These are phyloP conservation scores for Zoysia japonica DNA, from an alignment of 176 grass and related monocot species.

Conservation along the genomic window DNA sequence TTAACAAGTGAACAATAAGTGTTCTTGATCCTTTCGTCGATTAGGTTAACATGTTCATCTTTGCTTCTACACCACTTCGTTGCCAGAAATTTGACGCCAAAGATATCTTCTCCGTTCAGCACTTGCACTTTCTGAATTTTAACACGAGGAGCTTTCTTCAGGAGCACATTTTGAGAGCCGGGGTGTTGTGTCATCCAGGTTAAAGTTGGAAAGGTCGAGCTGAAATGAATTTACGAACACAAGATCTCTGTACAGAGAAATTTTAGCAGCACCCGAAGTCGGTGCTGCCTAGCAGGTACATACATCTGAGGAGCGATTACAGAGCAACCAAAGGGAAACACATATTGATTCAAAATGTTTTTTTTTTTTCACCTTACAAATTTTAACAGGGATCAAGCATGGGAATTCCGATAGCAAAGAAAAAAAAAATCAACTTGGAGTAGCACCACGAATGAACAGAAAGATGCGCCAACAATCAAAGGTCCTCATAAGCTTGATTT, in stretches of 20 bases:
- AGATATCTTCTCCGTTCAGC: not conserved
- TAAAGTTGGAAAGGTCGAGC: not conserved
- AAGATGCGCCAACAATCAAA: not conserved
- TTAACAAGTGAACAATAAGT: not conserved
- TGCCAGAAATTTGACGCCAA: not conserved
- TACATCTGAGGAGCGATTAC: not conserved
- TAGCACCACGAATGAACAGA: not conserved
- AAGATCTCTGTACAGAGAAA: not conserved
- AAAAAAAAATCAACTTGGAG: not conserved
- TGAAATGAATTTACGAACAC: not conserved
- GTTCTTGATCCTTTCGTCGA: not conserved
- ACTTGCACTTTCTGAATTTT: not conserved
- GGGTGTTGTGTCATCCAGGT: not conserved
- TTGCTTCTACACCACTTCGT: constrained; percentile 23
- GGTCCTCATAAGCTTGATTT: not conserved
- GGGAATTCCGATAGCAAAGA: not conserved
- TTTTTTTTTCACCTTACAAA: not conserved
- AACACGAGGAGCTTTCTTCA: not conserved
- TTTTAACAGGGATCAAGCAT: not conserved
- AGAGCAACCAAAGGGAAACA: not conserved
- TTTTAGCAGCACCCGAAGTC: not conserved
- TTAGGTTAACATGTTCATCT: constrained; percentile 14
- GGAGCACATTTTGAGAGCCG: not conserved
- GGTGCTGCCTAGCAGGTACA: not conserved
- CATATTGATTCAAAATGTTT: not conserved